phyloP scores from a whole-genome alignment of 139 green algal genomes.

The Klebsormidium nitens region DNA sequence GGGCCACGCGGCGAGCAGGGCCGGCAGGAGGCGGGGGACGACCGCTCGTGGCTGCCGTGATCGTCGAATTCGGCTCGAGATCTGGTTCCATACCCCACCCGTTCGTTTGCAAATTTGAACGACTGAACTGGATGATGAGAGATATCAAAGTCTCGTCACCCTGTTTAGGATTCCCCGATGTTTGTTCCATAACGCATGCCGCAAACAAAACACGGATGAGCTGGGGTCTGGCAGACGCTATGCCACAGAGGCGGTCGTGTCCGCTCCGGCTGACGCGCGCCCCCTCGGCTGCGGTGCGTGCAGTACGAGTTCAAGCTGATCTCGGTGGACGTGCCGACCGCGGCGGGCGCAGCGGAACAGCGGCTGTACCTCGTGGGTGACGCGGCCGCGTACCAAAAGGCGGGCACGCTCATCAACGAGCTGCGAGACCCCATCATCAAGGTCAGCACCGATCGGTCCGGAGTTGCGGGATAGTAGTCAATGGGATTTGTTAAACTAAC shows the following conservation, averaged over 20 bases:
- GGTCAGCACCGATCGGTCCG: too few species aligned
- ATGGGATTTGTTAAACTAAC: too few species aligned
- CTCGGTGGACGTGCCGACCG: conserved; percentile 37
- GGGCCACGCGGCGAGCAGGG: neutral
- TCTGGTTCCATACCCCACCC: too few species aligned
- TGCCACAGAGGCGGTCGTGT: neutral
- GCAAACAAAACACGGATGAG: too few species aligned
- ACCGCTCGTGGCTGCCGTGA: too few species aligned
- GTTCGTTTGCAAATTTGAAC: too few species aligned
- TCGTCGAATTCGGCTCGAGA: too few species aligned
- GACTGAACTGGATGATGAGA: too few species aligned
- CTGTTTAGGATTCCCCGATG: too few species aligned
- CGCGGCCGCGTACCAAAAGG: conserved; percentile 22
- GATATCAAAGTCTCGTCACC: too few species aligned
- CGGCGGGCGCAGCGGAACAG: conserved; percentile 8
- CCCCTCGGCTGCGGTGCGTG: conserved; percentile 3
- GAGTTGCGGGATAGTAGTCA: neutral
- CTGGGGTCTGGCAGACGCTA: too few species aligned
- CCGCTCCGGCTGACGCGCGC: neutral
- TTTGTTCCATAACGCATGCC: too few species aligned
- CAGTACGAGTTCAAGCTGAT: conserved; percentile 49
- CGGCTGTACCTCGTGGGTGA: conserved; percentile 33
- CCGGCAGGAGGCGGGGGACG: neutral
- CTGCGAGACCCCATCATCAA: conserved; percentile 33
- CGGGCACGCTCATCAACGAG: conserved; percentile 29